Conservation (phyloP, 352 stramenopile species). For the Thalassiosira ordinaria region DNA sequence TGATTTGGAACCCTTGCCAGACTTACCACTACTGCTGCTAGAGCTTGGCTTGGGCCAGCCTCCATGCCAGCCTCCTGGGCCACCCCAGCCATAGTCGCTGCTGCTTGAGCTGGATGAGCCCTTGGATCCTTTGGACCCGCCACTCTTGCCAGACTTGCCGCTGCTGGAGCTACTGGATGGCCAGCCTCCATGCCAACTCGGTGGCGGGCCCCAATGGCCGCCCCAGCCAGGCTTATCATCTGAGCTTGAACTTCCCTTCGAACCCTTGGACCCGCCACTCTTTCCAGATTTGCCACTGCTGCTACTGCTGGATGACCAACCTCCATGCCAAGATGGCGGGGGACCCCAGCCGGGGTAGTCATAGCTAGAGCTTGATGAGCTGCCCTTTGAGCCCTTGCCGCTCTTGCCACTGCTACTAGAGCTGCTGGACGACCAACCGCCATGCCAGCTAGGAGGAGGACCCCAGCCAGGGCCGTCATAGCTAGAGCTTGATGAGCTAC, state of each 20-base stretch:
- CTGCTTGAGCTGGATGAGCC: background rate
- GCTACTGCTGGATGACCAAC: background rate
- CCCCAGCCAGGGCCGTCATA: no score
- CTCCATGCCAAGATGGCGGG: no score
- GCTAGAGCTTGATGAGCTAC: no score
- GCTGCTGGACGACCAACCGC: no score
- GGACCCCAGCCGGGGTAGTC: background rate
- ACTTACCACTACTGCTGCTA: background rate
- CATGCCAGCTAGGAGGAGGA: no score
- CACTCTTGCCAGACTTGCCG: slow-evolving; percentile 1
- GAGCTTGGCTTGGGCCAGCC: background rate
- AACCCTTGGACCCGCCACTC: background rate
- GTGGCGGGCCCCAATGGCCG: no score
- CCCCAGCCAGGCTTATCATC: no score
- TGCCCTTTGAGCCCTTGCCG: background rate
- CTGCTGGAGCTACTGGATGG: no score
- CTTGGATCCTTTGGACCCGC: background rate
- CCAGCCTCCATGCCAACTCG: no score
- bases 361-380: background rate
- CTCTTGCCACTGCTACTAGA: background rate
- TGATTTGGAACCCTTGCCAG: background rate
- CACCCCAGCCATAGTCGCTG: background rate
- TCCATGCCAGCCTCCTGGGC: background rate
- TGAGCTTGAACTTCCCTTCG: no score
- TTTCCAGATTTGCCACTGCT: slow-evolving; percentile 25